Evolutionary conservation across 176 grass and related monocot species (phyloP).

Genomic region (Hordeum vulgare): DNA sequence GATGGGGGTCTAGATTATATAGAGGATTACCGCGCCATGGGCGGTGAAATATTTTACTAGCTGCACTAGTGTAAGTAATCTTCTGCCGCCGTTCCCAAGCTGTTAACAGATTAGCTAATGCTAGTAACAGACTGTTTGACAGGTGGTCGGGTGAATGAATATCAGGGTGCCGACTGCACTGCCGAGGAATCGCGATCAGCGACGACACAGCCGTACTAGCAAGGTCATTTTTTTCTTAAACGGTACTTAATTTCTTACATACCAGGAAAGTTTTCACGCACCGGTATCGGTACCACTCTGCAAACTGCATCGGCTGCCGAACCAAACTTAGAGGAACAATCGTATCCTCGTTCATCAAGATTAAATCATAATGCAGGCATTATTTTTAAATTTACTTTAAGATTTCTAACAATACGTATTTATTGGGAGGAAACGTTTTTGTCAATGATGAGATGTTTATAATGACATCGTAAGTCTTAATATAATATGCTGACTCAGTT

Average conservation of each 20-base stretch:
- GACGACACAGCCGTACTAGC: not conserved
- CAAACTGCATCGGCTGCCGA: not conserved
- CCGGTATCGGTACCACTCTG: not conserved
- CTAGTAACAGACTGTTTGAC: not conserved
- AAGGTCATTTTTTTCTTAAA: not conserved
- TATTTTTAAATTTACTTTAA: too few species aligned
- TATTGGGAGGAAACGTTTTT: too few species aligned
- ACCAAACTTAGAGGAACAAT: too few species aligned
- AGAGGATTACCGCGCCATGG: not conserved
- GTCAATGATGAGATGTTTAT: too few species aligned
- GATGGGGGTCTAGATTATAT: not conserved
- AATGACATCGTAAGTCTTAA: too few species aligned
- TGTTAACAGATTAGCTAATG: not conserved
- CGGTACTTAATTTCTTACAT: not conserved
- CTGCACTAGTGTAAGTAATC: not conserved
- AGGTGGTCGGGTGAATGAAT: not conserved
- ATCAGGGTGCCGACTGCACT: not conserved
- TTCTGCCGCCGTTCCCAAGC: not conserved
- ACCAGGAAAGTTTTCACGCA: not conserved
- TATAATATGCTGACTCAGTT: too few species aligned
- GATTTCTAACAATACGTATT: too few species aligned
- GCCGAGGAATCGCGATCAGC: not conserved
- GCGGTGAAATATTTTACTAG: not conserved
- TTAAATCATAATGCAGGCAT: too few species aligned
- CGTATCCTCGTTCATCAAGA: too few species aligned